Conservation (phyloP, 176 grass and related monocot genomes). For the Luzula sylvatica region DNA sequence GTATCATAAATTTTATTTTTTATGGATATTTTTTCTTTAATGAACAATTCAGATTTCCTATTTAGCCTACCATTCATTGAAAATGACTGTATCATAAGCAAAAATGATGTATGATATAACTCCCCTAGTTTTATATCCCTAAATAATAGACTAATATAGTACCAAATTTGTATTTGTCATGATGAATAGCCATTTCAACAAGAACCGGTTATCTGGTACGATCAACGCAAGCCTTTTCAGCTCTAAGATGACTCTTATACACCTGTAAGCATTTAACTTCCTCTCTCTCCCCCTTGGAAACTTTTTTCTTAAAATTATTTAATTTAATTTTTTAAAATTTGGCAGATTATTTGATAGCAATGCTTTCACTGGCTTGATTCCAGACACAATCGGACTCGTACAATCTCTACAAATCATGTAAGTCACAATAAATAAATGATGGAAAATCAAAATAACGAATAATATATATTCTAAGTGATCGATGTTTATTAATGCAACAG, state of each 20-base stretch:
- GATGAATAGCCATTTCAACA: slow-evolving; percentile 62
- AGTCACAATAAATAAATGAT: not conserved
- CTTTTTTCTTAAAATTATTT: not conserved
- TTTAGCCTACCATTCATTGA: too few species aligned
- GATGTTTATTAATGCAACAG: slow-evolving; percentile 31
- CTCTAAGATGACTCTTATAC: slow-evolving; percentile 44
- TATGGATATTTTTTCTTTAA: too few species aligned
- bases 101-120: too few species aligned
- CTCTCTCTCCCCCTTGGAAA: slow-evolving; percentile 1
- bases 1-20: too few species aligned
- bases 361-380: slow-evolving; percentile 56
- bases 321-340: slow-evolving; percentile 13
- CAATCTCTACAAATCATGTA: slow-evolving; percentile 59
- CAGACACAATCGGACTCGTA: slow-evolving; percentile 35
- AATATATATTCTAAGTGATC: not conserved
- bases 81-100: too few species aligned
- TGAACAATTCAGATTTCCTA: too few species aligned
- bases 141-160: not conserved
- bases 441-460: not conserved
- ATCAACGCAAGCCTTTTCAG: slow-evolving; percentile 47
- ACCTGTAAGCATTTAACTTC: slow-evolving; percentile 42
- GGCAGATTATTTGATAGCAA: slow-evolving; percentile 70
- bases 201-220: slow-evolving; percentile 62
- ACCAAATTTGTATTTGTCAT: too few species aligned
- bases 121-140: not conserved